Evolutionary conservation across 176 grass and related monocot genomes (phyloP).

Genomic region (Eremochloa ophiuroides): DNA sequence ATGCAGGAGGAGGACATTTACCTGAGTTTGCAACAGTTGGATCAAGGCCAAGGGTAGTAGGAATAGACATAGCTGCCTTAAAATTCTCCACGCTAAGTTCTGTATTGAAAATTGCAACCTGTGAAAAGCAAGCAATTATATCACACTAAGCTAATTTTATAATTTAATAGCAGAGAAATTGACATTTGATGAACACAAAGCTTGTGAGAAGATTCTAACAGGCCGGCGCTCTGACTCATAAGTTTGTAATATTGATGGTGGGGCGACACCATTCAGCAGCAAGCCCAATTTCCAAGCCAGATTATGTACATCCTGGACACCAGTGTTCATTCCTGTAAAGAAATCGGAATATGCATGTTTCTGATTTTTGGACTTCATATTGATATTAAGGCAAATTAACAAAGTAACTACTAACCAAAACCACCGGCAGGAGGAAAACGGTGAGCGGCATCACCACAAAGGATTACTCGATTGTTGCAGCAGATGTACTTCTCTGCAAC

Average conservation of each 20-base stretch:
- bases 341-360: slow-evolving; percentile 12
- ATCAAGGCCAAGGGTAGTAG: slow-evolving; percentile 83
- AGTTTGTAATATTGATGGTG: slow-evolving; percentile 66
- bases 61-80: slow-evolving; percentile 94
- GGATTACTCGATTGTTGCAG: slow-evolving; percentile 56
- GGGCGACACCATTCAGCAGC: slow-evolving; percentile 49
- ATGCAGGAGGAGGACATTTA: slow-evolving; percentile 14
- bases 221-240: slow-evolving; percentile 83
- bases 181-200: slow-evolving; percentile 12
- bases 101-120: slow-evolving; percentile 96
- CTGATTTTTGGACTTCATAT: not conserved
- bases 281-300: slow-evolving; percentile 88
- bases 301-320: slow-evolving; percentile 93
- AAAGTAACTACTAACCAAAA: slow-evolving; percentile 60
- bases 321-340: slow-evolving; percentile 95
- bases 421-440: slow-evolving; percentile 91
- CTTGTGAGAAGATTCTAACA: slow-evolving; percentile 48
- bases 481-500: slow-evolving; percentile 85
- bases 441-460: slow-evolving; percentile 92
- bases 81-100: slow-evolving; percentile 82
- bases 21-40: slow-evolving; percentile 93
- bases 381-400: not conserved
- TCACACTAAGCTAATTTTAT: slow-evolving; percentile 6
- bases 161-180: not conserved
- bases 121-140: slow-evolving; percentile 31